Evolutionary conservation across 768 basidiomycete genomes (phyloP), one percentile per base, ranked within the genome.

Genomic region (Macrocybe gigantea): DNA sequence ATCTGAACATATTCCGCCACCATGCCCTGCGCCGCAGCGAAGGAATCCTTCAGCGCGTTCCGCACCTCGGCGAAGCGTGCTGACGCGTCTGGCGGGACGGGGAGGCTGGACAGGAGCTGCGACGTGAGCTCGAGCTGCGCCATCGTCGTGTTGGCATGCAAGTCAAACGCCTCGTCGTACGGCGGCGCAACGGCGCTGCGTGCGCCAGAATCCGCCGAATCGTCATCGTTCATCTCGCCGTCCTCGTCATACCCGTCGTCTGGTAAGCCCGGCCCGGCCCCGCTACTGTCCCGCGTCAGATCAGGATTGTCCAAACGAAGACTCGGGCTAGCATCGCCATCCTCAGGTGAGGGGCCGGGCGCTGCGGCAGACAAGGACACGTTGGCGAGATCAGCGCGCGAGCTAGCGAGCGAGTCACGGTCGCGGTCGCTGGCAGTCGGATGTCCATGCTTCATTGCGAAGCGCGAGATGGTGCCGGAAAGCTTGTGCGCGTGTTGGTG

Each of bases 101-200:
- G 35, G 13, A 81, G 60, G 35, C 73, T 74, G 6, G 72, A 59
- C 30, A 93, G 65, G 9, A 94, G 73, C 56, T 87, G 80, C 8
- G 74, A 54, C 0, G 83, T 83, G 13, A 93, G 69, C 49, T 95
- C 92, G 55, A 93, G 66, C 66, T 96, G 93, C 7, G 90, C 80
- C 2, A 78, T 64, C 3, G 75, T 69, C 1, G 84, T 76, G 54
- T 86, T 89, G 5, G 78, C 88, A 12, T 85, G 82, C 5, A 92
- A 62, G 45, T 82, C 80, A 50, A 85, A 83, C 5, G 67, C 68
- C 15, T 61, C 60, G 12, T 77, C 71, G 54, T 90, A 74, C 0
- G 89, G 89, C 0, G 82, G 81, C 0, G 50, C 56, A 6, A 15
- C 33, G 14, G 56, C 59, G 22, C 61, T 56, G 3, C 67, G 62